These are phyloP conservation scores for Sarocladium strictum DNA, from an alignment of 2,329 filamentous ascomycete species.

Conservation along the genomic window DNA sequence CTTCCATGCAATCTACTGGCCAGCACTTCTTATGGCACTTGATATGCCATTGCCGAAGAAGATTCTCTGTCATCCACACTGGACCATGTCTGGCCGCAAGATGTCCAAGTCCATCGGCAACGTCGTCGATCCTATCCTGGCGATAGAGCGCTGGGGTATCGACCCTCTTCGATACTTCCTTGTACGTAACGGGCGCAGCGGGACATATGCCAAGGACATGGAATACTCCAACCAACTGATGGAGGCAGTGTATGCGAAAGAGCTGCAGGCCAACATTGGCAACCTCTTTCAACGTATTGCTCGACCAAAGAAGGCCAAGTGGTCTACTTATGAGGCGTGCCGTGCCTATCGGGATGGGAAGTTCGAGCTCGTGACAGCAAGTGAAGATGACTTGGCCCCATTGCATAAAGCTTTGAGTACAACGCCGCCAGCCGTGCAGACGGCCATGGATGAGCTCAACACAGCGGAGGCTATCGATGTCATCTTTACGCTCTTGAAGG, in stretches of 20 bases:
- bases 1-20: slow-evolving; percentile 98
- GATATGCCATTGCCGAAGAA: slow-evolving; percentile 71
- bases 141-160: slow-evolving; percentile 79
- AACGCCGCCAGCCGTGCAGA: background rate
- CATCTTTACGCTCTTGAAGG: slow-evolving; percentile 56
- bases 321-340: slow-evolving; percentile 60
- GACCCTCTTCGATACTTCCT: slow-evolving; percentile 90
- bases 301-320: slow-evolving; percentile 50
- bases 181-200: slow-evolving; percentile 72
- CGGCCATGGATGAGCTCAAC: slow-evolving; percentile 57
- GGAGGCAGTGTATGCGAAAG: slow-evolving; percentile 70
- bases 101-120: slow-evolving; percentile 97
- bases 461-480: slow-evolving; percentile 58
- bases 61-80: slow-evolving; percentile 86
- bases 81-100: slow-evolving; percentile 86
- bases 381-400: background rate
- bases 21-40: slow-evolving; percentile 86
- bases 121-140: slow-evolving; percentile 90
- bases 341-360: slow-evolving; percentile 18
- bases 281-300: slow-evolving; percentile 72
- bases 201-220: slow-evolving; percentile 69
- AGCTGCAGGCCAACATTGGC: slow-evolving; percentile 70
- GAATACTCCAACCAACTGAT: slow-evolving; percentile 80
- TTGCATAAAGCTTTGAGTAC: background rate
- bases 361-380: slow-evolving; percentile 14